Conservation (phyloP, 495 filamentous ascomycete genomes). For the Amphirosellinia nigrospora region DNA sequence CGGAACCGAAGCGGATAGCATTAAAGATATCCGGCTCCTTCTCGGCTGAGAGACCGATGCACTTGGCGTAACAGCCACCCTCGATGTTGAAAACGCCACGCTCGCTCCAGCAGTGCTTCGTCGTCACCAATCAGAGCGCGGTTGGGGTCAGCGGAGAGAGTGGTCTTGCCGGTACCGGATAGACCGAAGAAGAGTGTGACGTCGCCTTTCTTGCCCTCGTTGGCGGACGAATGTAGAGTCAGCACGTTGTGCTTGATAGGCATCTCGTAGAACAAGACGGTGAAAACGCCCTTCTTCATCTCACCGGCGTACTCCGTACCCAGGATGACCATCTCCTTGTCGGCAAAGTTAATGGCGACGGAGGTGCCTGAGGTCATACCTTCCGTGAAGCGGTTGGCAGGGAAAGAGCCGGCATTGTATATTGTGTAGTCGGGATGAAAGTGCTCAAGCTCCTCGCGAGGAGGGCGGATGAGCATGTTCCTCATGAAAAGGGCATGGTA, state of each 20-base stretch:
- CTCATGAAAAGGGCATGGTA: conserved; percentile 99
- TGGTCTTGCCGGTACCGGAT: conserved; percentile 98
- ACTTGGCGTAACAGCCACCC: conserved; percentile 99
- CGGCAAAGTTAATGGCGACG: conserved; percentile 82
- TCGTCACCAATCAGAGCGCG: conserved; percentile 96
- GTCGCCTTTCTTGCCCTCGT: conserved; percentile 85
- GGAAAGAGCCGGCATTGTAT: conserved; percentile 99
- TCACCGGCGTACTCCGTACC: conserved; percentile 99
- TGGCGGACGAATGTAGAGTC: conserved; percentile 93
- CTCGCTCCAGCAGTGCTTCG: conserved; percentile 99
- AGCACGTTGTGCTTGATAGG: conserved; percentile 99
- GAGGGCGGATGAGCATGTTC: conserved; percentile 98
- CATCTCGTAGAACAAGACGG: conserved; percentile 99
- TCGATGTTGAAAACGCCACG: conserved; percentile 98
- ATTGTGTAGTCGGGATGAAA: conserved; percentile 99
- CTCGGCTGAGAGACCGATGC: conserved; percentile 94
- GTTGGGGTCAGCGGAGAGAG: conserved; percentile 95
- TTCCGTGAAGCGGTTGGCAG: conserved; percentile 95
- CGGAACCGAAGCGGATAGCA: conserved; percentile 95
- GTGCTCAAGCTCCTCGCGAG: conserved; percentile 85
- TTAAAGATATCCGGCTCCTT: conserved; percentile 99
- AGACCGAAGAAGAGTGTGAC: conserved; percentile 99
- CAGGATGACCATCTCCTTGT: conserved; percentile 92
- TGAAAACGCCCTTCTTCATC: conserved; percentile 99
- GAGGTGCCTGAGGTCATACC: conserved; percentile 95